Percentiles rank a stretch among this genome's conserved stretches.
phyloP scores from a whole-genome alignment of 192 early-diverging fungal genomes.

The Rhizophagus sp. region DNA sequence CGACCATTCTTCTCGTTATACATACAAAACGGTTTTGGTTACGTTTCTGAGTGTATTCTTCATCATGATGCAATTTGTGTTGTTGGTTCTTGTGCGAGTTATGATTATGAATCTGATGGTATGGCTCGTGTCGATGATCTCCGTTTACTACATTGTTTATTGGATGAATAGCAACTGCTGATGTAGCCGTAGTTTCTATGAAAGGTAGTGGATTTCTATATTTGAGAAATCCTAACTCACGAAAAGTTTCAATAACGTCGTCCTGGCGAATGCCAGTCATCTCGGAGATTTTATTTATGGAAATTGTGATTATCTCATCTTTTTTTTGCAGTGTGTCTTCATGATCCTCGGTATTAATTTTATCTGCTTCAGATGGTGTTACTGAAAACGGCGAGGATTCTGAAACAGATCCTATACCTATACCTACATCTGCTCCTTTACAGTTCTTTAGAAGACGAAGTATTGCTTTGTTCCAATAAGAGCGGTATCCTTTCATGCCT shows the following conservation, averaged over 20 bases:
- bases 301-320: not conserved
- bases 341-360: not conserved
- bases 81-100: not conserved
- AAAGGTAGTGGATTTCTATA: not conserved
- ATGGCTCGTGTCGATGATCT: not conserved
- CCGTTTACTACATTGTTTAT: not conserved
- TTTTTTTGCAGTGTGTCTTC: not conserved
- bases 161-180: not conserved
- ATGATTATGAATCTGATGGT: not conserved
- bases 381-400: not conserved
- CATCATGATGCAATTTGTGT: not conserved
- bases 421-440: not conserved
- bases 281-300: not conserved
- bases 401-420: not conserved
- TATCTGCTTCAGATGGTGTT: not conserved
- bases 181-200: not conserved
- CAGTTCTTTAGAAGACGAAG: not conserved
- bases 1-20: slow-evolving; percentile 3
- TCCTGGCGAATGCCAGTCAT: slow-evolving; percentile 11
- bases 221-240: slow-evolving; percentile 19
- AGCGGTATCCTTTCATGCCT: slow-evolving; percentile 1
- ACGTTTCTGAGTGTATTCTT: not conserved
- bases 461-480: slow-evolving; percentile 21
- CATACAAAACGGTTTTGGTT: not conserved
- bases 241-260: slow-evolving; percentile 12